Evolutionary conservation across 306 rosid genomes (phyloP).

Genomic region (Cotoneaster glaucophyllus): DNA sequence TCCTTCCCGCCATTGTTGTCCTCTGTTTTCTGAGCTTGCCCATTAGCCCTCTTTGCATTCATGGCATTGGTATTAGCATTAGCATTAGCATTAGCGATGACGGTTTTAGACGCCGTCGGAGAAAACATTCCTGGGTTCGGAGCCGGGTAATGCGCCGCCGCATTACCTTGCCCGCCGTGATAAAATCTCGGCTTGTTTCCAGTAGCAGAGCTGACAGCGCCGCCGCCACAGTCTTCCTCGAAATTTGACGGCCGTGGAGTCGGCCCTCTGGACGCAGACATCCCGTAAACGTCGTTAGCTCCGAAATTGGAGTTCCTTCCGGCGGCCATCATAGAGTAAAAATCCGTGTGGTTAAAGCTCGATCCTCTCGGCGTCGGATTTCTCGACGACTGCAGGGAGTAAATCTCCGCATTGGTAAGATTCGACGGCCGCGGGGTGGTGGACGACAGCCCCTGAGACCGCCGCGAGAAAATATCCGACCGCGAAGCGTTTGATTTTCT

Average conservation of each 20-base stretch:
- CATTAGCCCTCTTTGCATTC: slow-evolving; percentile 48
- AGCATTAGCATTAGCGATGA: slow-evolving; percentile 13
- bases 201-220: slow-evolving; percentile 5
- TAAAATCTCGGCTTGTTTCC: slow-evolving; percentile 37
- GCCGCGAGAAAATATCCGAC: slow-evolving; percentile 63
- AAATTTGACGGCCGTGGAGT: slow-evolving; percentile 68
- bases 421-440: slow-evolving; percentile 75
- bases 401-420: slow-evolving; percentile 78
- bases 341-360: slow-evolving; percentile 77
- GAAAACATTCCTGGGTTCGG: slow-evolving; percentile 87
- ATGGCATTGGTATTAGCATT: slow-evolving; percentile 21
- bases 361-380: slow-evolving; percentile 86
- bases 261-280: slow-evolving; percentile 68
- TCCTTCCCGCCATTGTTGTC: slow-evolving; percentile 51
- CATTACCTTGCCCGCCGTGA: slow-evolving; percentile 20
- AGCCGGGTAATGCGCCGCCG: slow-evolving; percentile 55
- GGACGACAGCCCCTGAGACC: slow-evolving; percentile 67
- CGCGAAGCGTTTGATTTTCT: slow-evolving; percentile 75
- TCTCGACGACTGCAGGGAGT: slow-evolving; percentile 67
- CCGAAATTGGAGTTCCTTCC: slow-evolving; percentile 67
- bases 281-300: slow-evolving; percentile 57
- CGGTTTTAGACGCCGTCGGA: slow-evolving; percentile 40
- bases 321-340: slow-evolving; percentile 74
- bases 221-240: slow-evolving; percentile 46
- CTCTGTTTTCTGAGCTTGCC: slow-evolving; percentile 37